These are phyloP conservation scores for Neospora caninum DNA, from an alignment of 169 alveolate genomes.

Conservation along the genomic window DNA sequence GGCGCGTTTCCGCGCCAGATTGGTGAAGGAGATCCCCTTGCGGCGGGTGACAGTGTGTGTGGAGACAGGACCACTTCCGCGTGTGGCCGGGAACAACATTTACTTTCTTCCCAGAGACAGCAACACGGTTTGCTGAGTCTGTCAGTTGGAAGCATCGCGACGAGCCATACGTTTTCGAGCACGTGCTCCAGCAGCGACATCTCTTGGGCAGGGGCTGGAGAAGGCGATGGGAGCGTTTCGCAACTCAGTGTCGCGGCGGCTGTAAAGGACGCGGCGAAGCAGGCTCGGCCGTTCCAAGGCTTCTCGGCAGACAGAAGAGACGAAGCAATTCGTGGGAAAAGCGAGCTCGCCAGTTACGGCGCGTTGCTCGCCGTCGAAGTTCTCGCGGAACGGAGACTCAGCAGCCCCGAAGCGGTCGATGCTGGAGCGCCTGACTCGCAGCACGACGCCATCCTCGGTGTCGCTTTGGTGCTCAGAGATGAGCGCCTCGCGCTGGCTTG, in stretches of 20 bases:
- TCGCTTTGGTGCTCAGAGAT: constrained; percentile 60
- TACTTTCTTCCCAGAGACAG: no score
- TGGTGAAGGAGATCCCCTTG: no score
- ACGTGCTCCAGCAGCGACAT: neutral
- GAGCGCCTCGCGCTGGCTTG: constrained; percentile 54
- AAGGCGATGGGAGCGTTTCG: neutral
- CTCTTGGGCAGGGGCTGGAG: neutral
- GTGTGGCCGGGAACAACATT: no score
- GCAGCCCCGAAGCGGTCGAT: constrained; percentile 61
- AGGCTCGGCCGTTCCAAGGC: constrained; percentile 4
- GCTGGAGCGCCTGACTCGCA: constrained; percentile 60
- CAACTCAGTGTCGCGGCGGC: neutral
- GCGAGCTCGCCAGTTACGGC: constrained; percentile 48
- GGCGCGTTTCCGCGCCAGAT: no score
- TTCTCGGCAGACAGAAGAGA: neutral
- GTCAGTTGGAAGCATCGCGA: neutral
- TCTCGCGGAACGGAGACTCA: constrained; percentile 39
- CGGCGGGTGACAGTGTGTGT: no score
- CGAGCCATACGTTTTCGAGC: neutral
- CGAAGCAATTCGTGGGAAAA: neutral
- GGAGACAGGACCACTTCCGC: no score
- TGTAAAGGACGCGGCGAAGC: neutral
- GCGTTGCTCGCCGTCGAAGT: constrained; percentile 55
- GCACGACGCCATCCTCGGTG: constrained; percentile 60
- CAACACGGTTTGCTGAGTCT: neutral